These are phyloP conservation scores for Lanzia echinophila DNA, from an alignment of 2,329 filamentous ascomycete genomes.

Conservation along the genomic window DNA sequence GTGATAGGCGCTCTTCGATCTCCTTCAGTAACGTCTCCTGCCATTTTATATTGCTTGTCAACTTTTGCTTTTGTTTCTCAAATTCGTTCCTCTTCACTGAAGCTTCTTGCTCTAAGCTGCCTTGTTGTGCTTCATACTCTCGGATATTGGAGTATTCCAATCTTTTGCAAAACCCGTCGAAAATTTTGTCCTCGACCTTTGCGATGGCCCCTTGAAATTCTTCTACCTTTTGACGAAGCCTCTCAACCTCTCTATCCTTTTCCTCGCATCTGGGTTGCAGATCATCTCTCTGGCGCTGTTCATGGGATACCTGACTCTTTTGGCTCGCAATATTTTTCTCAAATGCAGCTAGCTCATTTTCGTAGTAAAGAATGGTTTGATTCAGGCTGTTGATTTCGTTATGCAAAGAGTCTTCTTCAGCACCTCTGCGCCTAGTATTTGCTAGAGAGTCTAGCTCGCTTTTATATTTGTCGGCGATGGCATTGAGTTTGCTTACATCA, in stretches of 20 bases:
- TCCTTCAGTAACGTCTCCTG: constrained; percentile 46
- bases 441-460: constrained; percentile 76
- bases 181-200: constrained; percentile 81
- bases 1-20: constrained; percentile 61
- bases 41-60: constrained; percentile 57
- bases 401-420: constrained; percentile 74
- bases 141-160: constrained; percentile 86
- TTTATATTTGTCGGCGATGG: constrained; percentile 66
- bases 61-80: constrained; percentile 70
- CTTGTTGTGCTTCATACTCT: constrained; percentile 89
- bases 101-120: constrained; percentile 83
- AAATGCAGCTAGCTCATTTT: constrained; percentile 70
- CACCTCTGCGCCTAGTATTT: constrained; percentile 65
- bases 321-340: constrained; percentile 81
- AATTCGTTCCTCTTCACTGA: constrained; percentile 83
- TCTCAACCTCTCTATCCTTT: constrained; percentile 62
- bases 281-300: constrained; percentile 66
- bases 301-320: constrained; percentile 70
- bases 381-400: constrained; percentile 75
- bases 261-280: constrained; percentile 72
- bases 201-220: constrained; percentile 60
- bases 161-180: constrained; percentile 75
- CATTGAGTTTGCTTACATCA: constrained; percentile 78
- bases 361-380: constrained; percentile 62
- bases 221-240: constrained; percentile 48